Percentiles rank a stretch among this genome's conserved stretches.
Conservation (phyloP, 306 rosid genomes). For the Betula pendula region DNA sequence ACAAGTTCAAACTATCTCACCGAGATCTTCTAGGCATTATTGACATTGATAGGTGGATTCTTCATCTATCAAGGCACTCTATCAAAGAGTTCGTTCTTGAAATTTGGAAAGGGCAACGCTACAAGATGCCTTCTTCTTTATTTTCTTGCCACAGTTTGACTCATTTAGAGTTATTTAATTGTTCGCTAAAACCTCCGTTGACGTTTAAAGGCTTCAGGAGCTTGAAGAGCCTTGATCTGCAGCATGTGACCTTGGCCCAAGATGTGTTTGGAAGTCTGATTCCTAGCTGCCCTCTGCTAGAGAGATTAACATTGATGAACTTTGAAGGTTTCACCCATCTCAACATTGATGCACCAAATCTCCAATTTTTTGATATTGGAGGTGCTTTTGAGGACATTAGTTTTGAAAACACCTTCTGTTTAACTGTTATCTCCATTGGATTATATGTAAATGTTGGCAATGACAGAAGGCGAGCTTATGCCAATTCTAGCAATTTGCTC, state of each 20-base stretch:
- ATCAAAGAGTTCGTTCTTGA: conserved; percentile 59
- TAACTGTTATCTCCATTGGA: conserved; percentile 58
- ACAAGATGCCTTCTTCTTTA: conserved; percentile 50
- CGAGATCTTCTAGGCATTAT: conserved; percentile 38
- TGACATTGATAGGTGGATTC: conserved; percentile 60
- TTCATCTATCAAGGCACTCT: conserved; percentile 46
- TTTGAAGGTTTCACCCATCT: conserved; percentile 55
- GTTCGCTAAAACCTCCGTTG: conserved; percentile 58
- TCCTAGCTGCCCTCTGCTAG: conserved; percentile 53
- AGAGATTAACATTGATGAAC: conserved; percentile 57
- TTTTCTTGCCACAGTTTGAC: conserved; percentile 49
- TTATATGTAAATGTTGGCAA: conserved; percentile 33
- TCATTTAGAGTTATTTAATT: conserved; percentile 56
- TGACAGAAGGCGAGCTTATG: conserved; percentile 26
- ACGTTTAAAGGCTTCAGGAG: conserved; percentile 50
- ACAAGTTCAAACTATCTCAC: conserved; percentile 58
- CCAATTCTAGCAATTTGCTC: conserved; percentile 44
- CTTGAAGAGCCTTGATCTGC: conserved; percentile 70
- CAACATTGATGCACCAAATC: conserved; percentile 54
- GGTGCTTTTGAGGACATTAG: conserved; percentile 53
- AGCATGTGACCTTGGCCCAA: conserved; percentile 59
- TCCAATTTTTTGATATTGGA: conserved; percentile 55
- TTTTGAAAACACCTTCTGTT: conserved; percentile 46
- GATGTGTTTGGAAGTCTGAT: conserved; percentile 50
- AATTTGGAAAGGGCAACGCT: conserved; percentile 58